Evolutionary conservation across 2,329 filamentous ascomycete species (phyloP).

Genomic region (Zymoseptoria crescenta): DNA sequence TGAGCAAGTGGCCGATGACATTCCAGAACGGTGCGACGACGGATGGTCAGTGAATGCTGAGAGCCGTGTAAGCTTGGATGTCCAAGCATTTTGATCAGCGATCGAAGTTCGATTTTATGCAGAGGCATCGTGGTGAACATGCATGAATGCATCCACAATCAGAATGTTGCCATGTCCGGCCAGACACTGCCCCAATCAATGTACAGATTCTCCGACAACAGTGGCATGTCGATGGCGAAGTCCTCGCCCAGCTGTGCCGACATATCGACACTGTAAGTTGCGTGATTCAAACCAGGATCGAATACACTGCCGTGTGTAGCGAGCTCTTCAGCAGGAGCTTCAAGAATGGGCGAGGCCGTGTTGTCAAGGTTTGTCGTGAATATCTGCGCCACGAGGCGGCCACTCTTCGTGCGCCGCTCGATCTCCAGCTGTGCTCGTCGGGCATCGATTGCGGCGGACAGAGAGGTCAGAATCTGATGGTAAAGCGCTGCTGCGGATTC

Average conservation of each 20-base stretch:
- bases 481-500: slow-evolving; percentile 43
- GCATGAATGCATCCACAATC: neutral
- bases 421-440: slow-evolving; percentile 12
- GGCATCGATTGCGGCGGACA: slow-evolving; percentile 16
- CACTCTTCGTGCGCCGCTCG: slow-evolving; percentile 15
- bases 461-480: slow-evolving; percentile 43
- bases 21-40: neutral
- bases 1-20: slow-evolving; percentile 15
- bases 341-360: neutral
- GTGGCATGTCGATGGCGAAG: slow-evolving; percentile 2
- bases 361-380: slow-evolving; percentile 16
- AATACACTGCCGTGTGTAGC: neutral
- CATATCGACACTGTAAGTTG: slow-evolving; percentile 9
- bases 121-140: no score
- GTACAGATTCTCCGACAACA: slow-evolving; percentile 10
- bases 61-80: neutral
- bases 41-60: neutral
- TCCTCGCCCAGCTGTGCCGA: slow-evolving; percentile 1
- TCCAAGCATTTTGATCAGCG: neutral
- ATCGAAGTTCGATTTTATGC: neutral
- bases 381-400: slow-evolving; percentile 16
- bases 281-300: neutral
- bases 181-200: slow-evolving; percentile 12
- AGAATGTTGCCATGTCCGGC: slow-evolving; percentile 5
- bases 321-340: neutral